Conservation (phyloP, 2,329 filamentous ascomycete species). For the Fusarium coffeatum region DNA sequence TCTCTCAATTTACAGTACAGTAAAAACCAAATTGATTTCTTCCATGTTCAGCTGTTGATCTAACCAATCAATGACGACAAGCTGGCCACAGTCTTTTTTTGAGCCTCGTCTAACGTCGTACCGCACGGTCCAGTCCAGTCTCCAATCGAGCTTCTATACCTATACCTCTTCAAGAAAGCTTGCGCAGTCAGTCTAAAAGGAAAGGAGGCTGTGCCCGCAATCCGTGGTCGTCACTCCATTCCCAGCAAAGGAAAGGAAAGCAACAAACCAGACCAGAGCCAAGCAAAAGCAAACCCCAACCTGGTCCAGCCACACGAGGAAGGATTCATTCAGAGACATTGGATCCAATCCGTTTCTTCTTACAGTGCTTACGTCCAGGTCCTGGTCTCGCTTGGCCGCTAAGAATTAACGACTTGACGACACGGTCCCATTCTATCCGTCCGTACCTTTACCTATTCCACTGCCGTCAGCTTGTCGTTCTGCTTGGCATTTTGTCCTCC, state of each 20-base stretch:
- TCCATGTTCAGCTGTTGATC: constrained; percentile 1
- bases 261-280: neutral
- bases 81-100: constrained; percentile 44
- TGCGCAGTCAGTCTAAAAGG: constrained; percentile 9
- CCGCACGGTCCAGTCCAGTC: constrained; percentile 33
- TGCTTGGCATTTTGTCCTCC: constrained; percentile 33
- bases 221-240: constrained; percentile 26
- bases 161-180: constrained; percentile 29
- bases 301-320: constrained; percentile 26
- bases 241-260: neutral
- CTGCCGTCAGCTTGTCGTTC: constrained; percentile 34
- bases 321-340: constrained; percentile 7
- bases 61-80: constrained; percentile 44
- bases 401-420: constrained; percentile 29
- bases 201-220: constrained; percentile 42
- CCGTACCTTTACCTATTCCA: constrained; percentile 2
- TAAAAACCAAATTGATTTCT: neutral
- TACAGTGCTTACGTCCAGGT: constrained; percentile 30
- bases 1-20: neutral
- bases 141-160: constrained; percentile 27
- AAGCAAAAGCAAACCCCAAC: neutral
- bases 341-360: constrained; percentile 13
- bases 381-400: constrained; percentile 10
- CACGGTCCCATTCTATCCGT: constrained; percentile 18
- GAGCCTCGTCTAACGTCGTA: constrained; percentile 45